Base-by-base conservation (phyloP, 2,329 filamentous ascomycete genomes). In the Sporothrix dimorphospora region DNA sequence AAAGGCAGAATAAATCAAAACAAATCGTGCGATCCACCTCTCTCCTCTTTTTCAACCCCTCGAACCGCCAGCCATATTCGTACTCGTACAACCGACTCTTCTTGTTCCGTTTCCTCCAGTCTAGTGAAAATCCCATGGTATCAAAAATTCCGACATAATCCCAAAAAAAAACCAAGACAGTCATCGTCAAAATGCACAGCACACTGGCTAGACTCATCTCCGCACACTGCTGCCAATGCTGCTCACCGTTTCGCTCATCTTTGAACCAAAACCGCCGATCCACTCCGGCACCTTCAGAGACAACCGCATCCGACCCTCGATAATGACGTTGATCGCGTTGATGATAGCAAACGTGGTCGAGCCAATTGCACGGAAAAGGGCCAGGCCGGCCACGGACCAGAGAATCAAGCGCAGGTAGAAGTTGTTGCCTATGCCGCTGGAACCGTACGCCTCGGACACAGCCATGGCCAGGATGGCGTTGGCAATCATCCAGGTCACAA, bases 381-480 rank as follows among this genome's bases (percentile, higher is more conserved):
- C 96, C 34, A 99, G 83, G 0, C 87, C 87, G 0, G 96, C 96
- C 16, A 99, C 96, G 40, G 88, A 85, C 96, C 96, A 99, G 27
- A 99, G 87, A 79, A 99, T 93, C 82, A 98, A 96, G 47, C 90
- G 91, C 57, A 99, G 87, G 81, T 99, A 99, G 79, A 92, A 90
- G 83, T 99, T 99, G 77, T 91, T 87, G 7, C 90, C 90, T 68
- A 97, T 90, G 53, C 89, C 84, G 65, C 86, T 88, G 73, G 87
- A 85, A 61, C 88, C 88, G 82, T 98, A 99, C 3, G 92, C 90
- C 82, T 99, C 96, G 5, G 89, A 92, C 16, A 98, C 91, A 1
- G 92, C 89, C 96, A 99, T 99, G 79, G 93, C 95, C 49, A 99
- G 89, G 73, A 97, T 89, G 3, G 92, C 94, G 80, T 99, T 99